Percentiles rank a stretch among this genome's conserved stretches.
These are phyloP conservation scores for Chytriomyces hyalinus DNA, from an alignment of 192 early-diverging fungal genomes.

Conservation along the genomic window DNA sequence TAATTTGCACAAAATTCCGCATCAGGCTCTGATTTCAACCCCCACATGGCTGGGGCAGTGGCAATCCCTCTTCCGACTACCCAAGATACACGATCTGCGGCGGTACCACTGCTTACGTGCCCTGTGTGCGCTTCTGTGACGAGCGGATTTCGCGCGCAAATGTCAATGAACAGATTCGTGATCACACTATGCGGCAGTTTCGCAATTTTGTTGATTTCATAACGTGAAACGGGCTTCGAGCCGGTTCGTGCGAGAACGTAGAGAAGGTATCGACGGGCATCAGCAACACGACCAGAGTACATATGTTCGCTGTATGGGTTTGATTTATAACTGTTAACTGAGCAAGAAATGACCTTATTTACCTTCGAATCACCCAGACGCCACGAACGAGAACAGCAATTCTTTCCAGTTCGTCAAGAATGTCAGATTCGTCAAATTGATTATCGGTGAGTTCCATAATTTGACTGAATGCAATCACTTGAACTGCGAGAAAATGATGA, in stretches of 20 bases:
- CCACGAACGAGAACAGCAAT: slow-evolving; percentile 48
- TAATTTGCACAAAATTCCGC: slow-evolving; percentile 24
- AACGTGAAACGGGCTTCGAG: slow-evolving; percentile 11
- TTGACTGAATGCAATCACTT: slow-evolving; percentile 41
- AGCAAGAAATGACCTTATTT: neutral
- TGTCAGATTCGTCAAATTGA: slow-evolving; percentile 30
- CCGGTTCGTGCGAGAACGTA: slow-evolving; percentile 30
- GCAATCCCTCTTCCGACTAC: neutral
- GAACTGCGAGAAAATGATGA: slow-evolving; percentile 15
- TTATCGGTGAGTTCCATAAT: slow-evolving; percentile 33
- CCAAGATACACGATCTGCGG: too few relatives aligned
- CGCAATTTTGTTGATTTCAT: slow-evolving; percentile 26
- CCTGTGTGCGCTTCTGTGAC: neutral
- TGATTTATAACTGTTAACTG: neutral
- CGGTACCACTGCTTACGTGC: neutral
- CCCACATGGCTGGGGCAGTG: slow-evolving; percentile 10
- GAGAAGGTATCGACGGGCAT: slow-evolving; percentile 51
- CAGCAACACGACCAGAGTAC: slow-evolving; percentile 43
- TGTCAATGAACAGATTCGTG: slow-evolving; percentile 37
- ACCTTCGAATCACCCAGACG: slow-evolving; percentile 52
- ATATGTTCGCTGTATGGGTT: slow-evolving; percentile 43
- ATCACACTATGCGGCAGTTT: slow-evolving; percentile 25
- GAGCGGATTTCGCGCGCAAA: slow-evolving; percentile 21
- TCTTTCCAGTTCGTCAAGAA: slow-evolving; percentile 35
- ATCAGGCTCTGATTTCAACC: slow-evolving; percentile 26